These are phyloP conservation scores for Sporothrix variecibatus DNA, from an alignment of 2,329 filamentous ascomycete genomes.

Conservation along the genomic window DNA sequence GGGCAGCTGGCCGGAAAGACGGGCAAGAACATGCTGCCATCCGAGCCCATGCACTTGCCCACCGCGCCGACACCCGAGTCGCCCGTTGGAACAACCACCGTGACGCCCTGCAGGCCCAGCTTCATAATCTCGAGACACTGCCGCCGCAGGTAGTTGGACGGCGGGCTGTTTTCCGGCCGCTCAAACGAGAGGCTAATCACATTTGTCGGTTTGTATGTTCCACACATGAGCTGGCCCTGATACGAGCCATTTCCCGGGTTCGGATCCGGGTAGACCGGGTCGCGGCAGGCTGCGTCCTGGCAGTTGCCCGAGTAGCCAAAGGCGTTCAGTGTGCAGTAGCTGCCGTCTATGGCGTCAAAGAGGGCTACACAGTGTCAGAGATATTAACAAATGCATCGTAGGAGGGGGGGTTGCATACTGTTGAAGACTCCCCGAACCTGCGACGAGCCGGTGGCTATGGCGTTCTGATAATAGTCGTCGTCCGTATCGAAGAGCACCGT, in stretches of 20 bases:
- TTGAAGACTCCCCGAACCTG: background rate
- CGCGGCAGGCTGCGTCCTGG: slow-evolving; percentile 39
- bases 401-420: background rate
- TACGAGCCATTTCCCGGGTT: slow-evolving; percentile 40
- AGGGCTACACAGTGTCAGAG: too few species aligned
- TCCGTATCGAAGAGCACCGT: slow-evolving; percentile 38
- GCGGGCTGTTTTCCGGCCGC: slow-evolving; percentile 54
- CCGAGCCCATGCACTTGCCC: slow-evolving; percentile 34
- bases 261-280: slow-evolving; percentile 51
- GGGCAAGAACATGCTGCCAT: slow-evolving; percentile 32
- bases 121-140: slow-evolving; percentile 56
- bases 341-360: slow-evolving; percentile 51
- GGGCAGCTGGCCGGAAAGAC: slow-evolving; percentile 41
- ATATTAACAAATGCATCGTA: too few species aligned
- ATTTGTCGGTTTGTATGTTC: slow-evolving; percentile 50
- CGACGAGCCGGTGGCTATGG: background rate
- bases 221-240: slow-evolving; percentile 44
- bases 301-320: slow-evolving; percentile 49
- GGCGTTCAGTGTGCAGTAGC: slow-evolving; percentile 51
- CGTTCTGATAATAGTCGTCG: slow-evolving; percentile 35
- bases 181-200: slow-evolving; percentile 60
- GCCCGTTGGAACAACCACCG: slow-evolving; percentile 51
- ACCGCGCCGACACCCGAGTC: slow-evolving; percentile 46
- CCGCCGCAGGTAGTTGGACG: slow-evolving; percentile 54
- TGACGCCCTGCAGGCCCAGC: slow-evolving; percentile 51